Conservation (phyloP, 306 rosid genomes). For the Rosa rugosa region DNA sequence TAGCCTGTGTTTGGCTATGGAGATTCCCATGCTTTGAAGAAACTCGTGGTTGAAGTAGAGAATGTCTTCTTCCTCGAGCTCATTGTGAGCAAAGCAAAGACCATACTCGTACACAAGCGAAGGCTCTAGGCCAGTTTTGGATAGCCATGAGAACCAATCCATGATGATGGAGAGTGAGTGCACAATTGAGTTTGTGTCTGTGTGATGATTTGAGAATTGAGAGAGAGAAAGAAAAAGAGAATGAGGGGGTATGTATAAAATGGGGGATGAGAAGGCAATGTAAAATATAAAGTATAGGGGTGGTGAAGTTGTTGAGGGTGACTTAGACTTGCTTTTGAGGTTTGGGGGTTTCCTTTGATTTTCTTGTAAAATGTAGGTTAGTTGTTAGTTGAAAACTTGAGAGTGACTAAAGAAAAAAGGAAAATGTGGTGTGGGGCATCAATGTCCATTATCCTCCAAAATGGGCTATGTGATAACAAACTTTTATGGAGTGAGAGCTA, state of each 20-base stretch:
- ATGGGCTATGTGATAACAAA: constrained; percentile 21
- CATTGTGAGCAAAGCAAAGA: constrained; percentile 73
- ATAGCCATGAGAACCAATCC: constrained; percentile 98
- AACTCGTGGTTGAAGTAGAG: constrained; percentile 90
- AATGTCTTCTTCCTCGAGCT: constrained; percentile 87
- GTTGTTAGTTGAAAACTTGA: constrained; percentile 52
- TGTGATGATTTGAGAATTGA: constrained; percentile 19
- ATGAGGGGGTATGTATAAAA: constrained; percentile 20
- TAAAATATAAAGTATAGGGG: constrained; percentile 14
- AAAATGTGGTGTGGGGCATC: constrained; percentile 42
- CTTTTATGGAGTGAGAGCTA: constrained; percentile 33
- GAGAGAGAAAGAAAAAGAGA: not conserved
- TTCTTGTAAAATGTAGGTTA: constrained; percentile 9
- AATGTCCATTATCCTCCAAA: constrained; percentile 54
- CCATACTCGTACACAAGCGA: constrained; percentile 81
- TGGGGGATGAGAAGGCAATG: constrained; percentile 4
- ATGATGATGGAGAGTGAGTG: constrained; percentile 34
- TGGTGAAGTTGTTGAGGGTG: constrained; percentile 23
- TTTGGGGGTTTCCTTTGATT: not conserved
- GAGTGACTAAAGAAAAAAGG: constrained; percentile 49
- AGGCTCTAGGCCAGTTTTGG: constrained; percentile 71
- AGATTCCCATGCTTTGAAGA: constrained; percentile 93
- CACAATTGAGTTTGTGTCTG: not conserved
- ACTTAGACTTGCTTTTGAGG: constrained; percentile 20
- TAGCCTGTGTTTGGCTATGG: constrained; percentile 91